phyloP scores from a whole-genome alignment of 257 asterid species.

The Solanum lignicaule region DNA sequence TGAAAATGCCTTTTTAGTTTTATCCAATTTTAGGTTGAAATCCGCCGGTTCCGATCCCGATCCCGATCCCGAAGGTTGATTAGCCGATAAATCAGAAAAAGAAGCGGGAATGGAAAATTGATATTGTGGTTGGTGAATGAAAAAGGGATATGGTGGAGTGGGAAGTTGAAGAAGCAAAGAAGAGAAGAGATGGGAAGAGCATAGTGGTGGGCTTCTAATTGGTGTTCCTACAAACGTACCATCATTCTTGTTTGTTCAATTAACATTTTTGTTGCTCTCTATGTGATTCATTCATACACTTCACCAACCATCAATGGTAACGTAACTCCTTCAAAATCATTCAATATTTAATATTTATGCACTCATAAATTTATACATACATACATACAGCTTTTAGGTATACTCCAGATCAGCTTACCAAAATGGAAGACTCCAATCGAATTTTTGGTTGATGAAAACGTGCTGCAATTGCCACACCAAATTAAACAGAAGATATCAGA shows the following conservation, averaged over 20 bases:
- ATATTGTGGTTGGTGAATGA: not conserved
- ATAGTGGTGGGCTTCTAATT: conserved; percentile 32
- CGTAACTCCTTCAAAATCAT: conserved; percentile 16
- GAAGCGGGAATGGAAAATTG: not conserved
- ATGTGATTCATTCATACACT: conserved; percentile 60
- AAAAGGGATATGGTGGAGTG: not conserved
- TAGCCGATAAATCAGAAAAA: not conserved
- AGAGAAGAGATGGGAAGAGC: conserved; percentile 57
- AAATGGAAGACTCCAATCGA: conserved; percentile 70
- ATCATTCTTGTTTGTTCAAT: conserved; percentile 59
- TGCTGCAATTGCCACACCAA: conserved; percentile 42
- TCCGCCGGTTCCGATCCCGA: not conserved
- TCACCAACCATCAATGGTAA: conserved; percentile 49
- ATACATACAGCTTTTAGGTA: conserved; percentile 44
- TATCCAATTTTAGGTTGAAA: not conserved
- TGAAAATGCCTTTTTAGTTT: not conserved
- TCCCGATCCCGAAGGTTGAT: not conserved
- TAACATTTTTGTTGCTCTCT: conserved; percentile 70
- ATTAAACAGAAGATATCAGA: conserved; percentile 45
- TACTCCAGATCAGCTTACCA: conserved; percentile 57
- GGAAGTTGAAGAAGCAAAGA: conserved; percentile 13
- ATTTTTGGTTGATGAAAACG: conserved; percentile 34
- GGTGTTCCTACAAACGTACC: conserved; percentile 71
- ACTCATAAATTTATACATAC: not conserved
- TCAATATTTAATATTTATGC: not conserved